Percentiles rank a stretch among this genome's conserved stretches.
These are phyloP conservation scores for Sarcomyxa edulis DNA, from an alignment of 768 basidiomycete genomes.

Conservation along the genomic window DNA sequence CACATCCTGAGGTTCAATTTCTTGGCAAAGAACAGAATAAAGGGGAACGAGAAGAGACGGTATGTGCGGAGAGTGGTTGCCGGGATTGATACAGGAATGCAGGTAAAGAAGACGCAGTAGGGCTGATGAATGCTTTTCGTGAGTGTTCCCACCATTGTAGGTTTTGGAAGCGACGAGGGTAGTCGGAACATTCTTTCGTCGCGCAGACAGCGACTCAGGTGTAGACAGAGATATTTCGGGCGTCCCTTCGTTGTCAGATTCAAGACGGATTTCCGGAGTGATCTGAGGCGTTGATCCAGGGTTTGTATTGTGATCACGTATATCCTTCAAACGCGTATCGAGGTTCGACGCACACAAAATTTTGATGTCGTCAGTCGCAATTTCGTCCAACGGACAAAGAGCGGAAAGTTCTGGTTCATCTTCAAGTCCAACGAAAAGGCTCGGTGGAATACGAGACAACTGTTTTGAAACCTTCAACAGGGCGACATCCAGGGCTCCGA, in stretches of 20 bases:
- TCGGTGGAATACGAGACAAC: slow-evolving; percentile 47
- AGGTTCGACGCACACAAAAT: slow-evolving; percentile 47
- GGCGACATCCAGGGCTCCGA: slow-evolving; percentile 37
- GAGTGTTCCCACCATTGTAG: slow-evolving; percentile 39
- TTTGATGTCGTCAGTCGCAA: slow-evolving; percentile 38
- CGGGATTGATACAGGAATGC: slow-evolving; percentile 68
- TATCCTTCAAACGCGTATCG: slow-evolving; percentile 44
- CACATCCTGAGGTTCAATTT: slow-evolving; percentile 54
- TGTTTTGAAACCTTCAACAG: slow-evolving; percentile 49
- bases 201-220: slow-evolving; percentile 22
- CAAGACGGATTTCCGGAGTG: slow-evolving; percentile 32
- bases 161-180: slow-evolving; percentile 44
- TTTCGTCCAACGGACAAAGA: slow-evolving; percentile 46
- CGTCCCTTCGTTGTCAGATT: slow-evolving; percentile 20
- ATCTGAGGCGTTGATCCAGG: slow-evolving; percentile 15
- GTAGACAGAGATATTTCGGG: slow-evolving; percentile 34
- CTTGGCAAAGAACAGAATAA: slow-evolving; percentile 56
- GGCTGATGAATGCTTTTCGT: slow-evolving; percentile 56
- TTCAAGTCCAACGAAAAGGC: slow-evolving; percentile 44
- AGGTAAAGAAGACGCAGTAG: slow-evolving; percentile 68
- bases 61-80: slow-evolving; percentile 60
- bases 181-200: slow-evolving; percentile 18
- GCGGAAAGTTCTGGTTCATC: slow-evolving; percentile 41
- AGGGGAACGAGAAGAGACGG: slow-evolving; percentile 67
- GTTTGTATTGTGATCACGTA: slow-evolving; percentile 23